These are phyloP conservation scores for Caulochytrium protostelioides DNA, from an alignment of 371 early-diverging fungal species.

Conservation along the genomic window DNA sequence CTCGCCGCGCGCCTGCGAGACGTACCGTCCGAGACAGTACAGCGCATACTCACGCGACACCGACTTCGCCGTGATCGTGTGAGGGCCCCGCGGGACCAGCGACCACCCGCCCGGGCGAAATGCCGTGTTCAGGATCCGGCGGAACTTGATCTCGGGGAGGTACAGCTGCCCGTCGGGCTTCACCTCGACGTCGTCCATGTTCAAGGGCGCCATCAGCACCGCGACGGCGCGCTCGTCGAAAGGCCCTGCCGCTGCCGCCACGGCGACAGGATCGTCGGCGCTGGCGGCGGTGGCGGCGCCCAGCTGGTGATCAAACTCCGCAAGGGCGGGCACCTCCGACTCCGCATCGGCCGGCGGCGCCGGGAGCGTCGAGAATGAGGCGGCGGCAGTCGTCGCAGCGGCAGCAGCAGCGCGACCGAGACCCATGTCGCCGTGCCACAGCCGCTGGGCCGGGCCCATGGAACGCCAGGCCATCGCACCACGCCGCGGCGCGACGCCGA, in stretches of 20 bases:
- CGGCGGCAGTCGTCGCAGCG: no score
- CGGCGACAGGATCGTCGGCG: no score
- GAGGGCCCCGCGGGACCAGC: constrained; percentile 74
- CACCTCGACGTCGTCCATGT: constrained; percentile 60
- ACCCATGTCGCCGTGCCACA: no score
- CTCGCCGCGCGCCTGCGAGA: constrained; percentile 86
- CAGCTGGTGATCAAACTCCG: no score
- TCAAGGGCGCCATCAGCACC: constrained; percentile 46
- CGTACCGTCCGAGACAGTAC: constrained; percentile 55
- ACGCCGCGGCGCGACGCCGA: no score
- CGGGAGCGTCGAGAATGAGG: no score
- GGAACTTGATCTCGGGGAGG: constrained; percentile 88
- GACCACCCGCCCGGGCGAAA: constrained; percentile 87
- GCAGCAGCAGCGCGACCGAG: no score
- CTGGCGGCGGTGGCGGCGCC: no score
- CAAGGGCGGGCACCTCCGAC: no score
- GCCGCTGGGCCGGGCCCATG: no score
- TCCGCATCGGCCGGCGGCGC: no score
- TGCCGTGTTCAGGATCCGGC: constrained; percentile 75
- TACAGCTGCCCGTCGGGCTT: constrained; percentile 86
- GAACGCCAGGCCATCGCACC: no score
- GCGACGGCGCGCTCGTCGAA: constrained; percentile 48
- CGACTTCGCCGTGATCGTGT: constrained; percentile 40
- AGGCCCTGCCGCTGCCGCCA: constrained; percentile 38
- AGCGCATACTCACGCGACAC: constrained; percentile 83